Evolutionary conservation across 371 early-diverging fungal species (phyloP).

Genomic region (Syncephalis fuscata): DNA sequence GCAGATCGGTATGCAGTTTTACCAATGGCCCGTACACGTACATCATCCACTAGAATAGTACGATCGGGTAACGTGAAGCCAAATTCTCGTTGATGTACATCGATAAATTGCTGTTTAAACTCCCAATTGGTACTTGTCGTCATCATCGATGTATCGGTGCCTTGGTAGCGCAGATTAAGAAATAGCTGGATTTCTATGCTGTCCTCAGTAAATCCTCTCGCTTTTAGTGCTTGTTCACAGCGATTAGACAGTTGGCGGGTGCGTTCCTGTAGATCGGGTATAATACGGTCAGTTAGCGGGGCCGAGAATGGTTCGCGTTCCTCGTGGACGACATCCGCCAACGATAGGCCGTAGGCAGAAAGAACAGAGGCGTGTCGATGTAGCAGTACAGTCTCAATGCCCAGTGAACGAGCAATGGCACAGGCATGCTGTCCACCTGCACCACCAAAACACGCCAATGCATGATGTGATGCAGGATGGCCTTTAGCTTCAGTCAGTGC

Average conservation of each 20-base stretch:
- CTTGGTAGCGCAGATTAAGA: constrained; percentile 82
- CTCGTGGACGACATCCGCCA: constrained; percentile 88
- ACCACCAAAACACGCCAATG: constrained; percentile 89
- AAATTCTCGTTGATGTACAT: constrained; percentile 72
- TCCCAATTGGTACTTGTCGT: constrained; percentile 47
- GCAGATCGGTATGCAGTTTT: constrained; percentile 12
- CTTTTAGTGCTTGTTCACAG: constrained; percentile 21
- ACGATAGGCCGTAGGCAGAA: constrained; percentile 81
- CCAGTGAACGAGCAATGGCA: constrained; percentile 77
- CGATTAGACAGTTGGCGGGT: constrained; percentile 21
- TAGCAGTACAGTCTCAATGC: constrained; percentile 63
- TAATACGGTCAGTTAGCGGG: constrained; percentile 9
- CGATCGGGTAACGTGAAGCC: constrained; percentile 76
- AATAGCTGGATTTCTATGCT: constrained; percentile 45
- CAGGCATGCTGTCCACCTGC: constrained; percentile 91
- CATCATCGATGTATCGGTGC: constrained; percentile 92
- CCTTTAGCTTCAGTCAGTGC: constrained; percentile 90
- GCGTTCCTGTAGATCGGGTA: constrained; percentile 27
- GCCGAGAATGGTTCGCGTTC: constrained; percentile 66
- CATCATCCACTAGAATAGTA: constrained; percentile 75
- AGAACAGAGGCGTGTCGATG: constrained; percentile 81
- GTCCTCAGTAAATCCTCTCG: constrained; percentile 36
- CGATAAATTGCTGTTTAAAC: constrained; percentile 38
- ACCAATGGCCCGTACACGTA: constrained; percentile 81
- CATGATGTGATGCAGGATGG: constrained; percentile 69